These are phyloP conservation scores for Clarkia xantiana DNA, from an alignment of 345 rosid species.

Conservation along the genomic window DNA sequence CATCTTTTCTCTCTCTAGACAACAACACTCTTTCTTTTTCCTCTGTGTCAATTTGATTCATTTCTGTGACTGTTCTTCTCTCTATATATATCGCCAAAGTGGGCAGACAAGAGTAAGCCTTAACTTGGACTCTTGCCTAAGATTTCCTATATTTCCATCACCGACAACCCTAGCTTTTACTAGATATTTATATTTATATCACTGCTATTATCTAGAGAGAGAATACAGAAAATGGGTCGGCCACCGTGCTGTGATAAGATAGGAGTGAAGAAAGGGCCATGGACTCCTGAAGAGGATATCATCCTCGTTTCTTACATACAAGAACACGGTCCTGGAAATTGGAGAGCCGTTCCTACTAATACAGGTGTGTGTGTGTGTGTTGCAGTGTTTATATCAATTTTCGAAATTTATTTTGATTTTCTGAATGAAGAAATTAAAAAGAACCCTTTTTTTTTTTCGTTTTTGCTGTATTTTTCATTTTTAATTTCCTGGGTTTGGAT, in stretches of 20 bases:
- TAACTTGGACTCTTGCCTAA: too few relatives aligned
- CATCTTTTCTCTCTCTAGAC: background rate
- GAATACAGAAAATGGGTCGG: conserved; percentile 44
- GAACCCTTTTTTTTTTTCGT: background rate
- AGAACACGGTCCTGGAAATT: conserved; percentile 88
- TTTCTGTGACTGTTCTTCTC: too few relatives aligned
- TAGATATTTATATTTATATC: too few relatives aligned
- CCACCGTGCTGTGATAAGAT: conserved; percentile 81
- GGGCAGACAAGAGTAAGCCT: too few relatives aligned
- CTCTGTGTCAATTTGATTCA: background rate
- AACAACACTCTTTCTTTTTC: conserved; percentile 1
- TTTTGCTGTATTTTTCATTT: background rate
- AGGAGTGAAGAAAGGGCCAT: conserved; percentile 93
- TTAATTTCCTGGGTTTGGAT: too few relatives aligned
- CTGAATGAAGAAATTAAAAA: background rate
- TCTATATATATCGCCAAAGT: too few relatives aligned
- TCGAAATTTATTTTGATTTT: background rate
- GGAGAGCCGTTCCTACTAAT: conserved; percentile 77
- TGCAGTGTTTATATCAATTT: background rate
- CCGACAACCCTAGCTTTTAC: too few relatives aligned
- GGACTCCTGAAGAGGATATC: conserved; percentile 99
- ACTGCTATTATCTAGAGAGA: background rate
- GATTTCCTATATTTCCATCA: too few relatives aligned
- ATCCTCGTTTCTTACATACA: conserved; percentile 76
- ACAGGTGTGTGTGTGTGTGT: conserved; percentile 33